Conservation (phyloP, 495 filamentous ascomycete genomes). For the Hypoxylon intermedium region DNA sequence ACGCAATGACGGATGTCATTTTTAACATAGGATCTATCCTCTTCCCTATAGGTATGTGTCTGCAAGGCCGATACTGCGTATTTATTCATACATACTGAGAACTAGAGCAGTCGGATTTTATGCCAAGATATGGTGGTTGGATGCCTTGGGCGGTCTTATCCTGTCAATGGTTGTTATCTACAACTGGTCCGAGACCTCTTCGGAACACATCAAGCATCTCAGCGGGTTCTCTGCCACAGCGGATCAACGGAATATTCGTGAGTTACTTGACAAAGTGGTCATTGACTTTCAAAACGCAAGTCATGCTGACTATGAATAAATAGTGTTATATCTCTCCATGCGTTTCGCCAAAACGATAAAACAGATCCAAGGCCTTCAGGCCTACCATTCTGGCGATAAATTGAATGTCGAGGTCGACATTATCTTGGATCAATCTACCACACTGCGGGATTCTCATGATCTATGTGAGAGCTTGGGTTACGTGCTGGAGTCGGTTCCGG, state of each 20-base stretch:
- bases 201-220: conserved; percentile 81
- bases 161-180: conserved; percentile 83
- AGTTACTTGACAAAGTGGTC: too few relatives aligned
- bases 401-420: conserved; percentile 83
- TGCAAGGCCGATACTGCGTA: conserved; percentile 29
- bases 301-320: conserved; percentile 17
- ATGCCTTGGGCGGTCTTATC: conserved; percentile 81
- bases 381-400: conserved; percentile 89
- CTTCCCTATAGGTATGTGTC: conserved; percentile 71
- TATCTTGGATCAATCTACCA: conserved; percentile 79
- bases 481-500: conserved; percentile 86
- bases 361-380: conserved; percentile 85
- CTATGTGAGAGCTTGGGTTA: conserved; percentile 85
- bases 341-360: conserved; percentile 88
- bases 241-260: conserved; percentile 77
- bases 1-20: conserved; percentile 65
- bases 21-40: conserved; percentile 93
- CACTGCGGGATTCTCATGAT: conserved; percentile 85
- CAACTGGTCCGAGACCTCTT: conserved; percentile 81
- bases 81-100: not conserved
- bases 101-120: conserved; percentile 70
- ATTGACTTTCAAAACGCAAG: too few relatives aligned
- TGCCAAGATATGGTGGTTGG: conserved; percentile 81
- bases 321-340: conserved; percentile 89
- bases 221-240: conserved; percentile 81